Base-by-base conservation (phyloP, 768 basidiomycete genomes). In the Boletus sp. region DNA sequence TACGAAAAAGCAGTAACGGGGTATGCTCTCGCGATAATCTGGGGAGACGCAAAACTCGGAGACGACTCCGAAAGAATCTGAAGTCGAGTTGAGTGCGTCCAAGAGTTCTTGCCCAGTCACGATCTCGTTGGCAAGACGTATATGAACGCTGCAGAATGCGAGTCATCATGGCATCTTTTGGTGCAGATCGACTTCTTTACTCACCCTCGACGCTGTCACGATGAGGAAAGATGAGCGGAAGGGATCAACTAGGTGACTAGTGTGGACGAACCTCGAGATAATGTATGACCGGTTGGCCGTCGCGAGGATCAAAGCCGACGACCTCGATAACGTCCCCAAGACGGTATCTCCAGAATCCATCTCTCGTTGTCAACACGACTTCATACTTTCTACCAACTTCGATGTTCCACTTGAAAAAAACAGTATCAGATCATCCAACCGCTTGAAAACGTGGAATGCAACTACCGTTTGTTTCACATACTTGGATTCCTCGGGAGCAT, bases 281-380 rank as follows among this genome's bases (percentile, higher is more conserved):
- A 47, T 49, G 63, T 53, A 67, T 57, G 23, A 65, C 35, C 6
- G 59, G 58, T 27, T 65, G 55, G 6, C 59, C 66, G 45, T 64
- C 58, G 13, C 53, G 50, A 23, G 57, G 56, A 52, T 65, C 63
- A 55, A 65, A 67, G 1, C 68, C 60, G 2, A 57, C 54, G 8
- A 60, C 51, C 15, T 67, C 55, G 17, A 65, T 27, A n/a, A 63
- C 45, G 34, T 70, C 61, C 11, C 56, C 55, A 10, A 65, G 51
- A 47, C 60, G 59, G 33, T 63, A 58, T 33, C 67, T 54, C 65
- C 65, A 63, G 5, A 69, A 46, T 21, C 61, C 59, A 35, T 67
- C 63, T 48, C 63, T 65, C 44, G 61, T 67, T 2, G 66, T 67
- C 50, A 67, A 43, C 17, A 61, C 38, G 7, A 68, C 55, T 9